Evolutionary conservation across 164 flowering plant species (phyloP), one percentile per base, ranked within the genome.

Genomic region (Tetrastigma voinierianum): DNA sequence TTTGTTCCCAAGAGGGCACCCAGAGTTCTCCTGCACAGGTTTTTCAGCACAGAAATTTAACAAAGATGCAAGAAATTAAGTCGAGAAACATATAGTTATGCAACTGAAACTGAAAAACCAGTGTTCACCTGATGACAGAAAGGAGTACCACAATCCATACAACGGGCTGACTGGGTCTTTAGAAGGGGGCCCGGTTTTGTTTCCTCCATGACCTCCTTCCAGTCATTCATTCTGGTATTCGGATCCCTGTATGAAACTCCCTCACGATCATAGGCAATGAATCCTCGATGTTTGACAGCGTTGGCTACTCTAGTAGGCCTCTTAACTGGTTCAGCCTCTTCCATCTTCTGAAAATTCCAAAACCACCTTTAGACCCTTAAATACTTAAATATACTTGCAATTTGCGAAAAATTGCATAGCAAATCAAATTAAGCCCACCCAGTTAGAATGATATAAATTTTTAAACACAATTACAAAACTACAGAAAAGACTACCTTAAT

Each of bases 91-190:
- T 51, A 40, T 3, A 20, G 2, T 20, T 0, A 24, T 12, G 57
- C 48, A 57, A 44, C 17, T 1, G 12, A 17, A 9, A n/a, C n/a
- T n/a, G n/a, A n/a, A n/a, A n/a, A n/a, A 61, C 10, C 56, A 13
- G 4, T 21, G 53, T 19, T 25, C 72, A 96, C 99, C 90, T 96
- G 99, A 74, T 96, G 99, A 74, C 99, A 96, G 71, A 96, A 96
- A 24, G 99, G 99, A 72, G 99, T 96, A 57, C 99, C 99, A 82
- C 99, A 96, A 71, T 96, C 99, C 99, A 96, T 96, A 82, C 99
- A 96, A 47, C 99, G 96, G 15, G 99, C 99, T 10, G 99, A 87
- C 54, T 96, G 99, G 9, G 98, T 96, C 65, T 86, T 91, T 19
- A 96, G 64, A 58, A 93, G 85, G 17, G 85, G 83, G 11, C 89